Percentiles rank a stretch among this genome's conserved stretches.
These are phyloP conservation scores for Yarrowia phangngaensis DNA, from an alignment of 805 yeast genomes.

Conservation along the genomic window DNA sequence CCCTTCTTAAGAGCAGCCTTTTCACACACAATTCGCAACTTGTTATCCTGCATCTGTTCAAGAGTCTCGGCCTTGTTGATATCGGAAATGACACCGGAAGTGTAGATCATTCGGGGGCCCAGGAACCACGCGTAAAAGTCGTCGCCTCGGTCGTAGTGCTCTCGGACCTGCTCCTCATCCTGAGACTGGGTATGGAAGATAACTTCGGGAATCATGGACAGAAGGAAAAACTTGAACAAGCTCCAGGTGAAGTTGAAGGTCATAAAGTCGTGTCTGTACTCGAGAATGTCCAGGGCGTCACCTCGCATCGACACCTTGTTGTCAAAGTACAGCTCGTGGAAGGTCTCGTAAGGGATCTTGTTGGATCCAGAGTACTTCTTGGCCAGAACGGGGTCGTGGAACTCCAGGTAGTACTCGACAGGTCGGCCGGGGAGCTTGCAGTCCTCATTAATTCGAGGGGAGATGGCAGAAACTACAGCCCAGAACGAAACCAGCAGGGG, in stretches of 20 bases:
- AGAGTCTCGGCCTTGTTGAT: conserved; percentile 67
- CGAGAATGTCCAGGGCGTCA: conserved; percentile 77
- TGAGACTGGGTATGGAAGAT: conserved; percentile 87
- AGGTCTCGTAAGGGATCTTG: conserved; percentile 89
- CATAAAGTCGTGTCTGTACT: conserved; percentile 90
- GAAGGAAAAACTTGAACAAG: conserved; percentile 72
- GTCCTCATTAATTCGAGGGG: conserved; percentile 78
- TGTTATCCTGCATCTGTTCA: conserved; percentile 76
- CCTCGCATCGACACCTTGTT: conserved; percentile 84
- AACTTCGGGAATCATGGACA: conserved; percentile 90
- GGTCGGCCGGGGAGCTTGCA: conserved; percentile 72
- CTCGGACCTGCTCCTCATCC: conserved; percentile 95
- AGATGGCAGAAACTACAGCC: conserved; percentile 69
- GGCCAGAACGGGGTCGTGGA: conserved; percentile 68
- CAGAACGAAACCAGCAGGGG: conserved; percentile 81
- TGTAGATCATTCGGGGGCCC: conserved; percentile 92
- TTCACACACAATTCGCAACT: conserved; percentile 80
- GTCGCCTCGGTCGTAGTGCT: conserved; percentile 93
- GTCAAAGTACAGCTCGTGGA: conserved; percentile 81
- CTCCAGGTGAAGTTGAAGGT: conserved; percentile 71
- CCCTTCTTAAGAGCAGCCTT: conserved; percentile 71
- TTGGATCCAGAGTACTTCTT: conserved; percentile 64
- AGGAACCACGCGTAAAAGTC: conserved; percentile 92
- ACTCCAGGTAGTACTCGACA: conserved; percentile 73
- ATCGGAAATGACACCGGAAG: conserved; percentile 79